Evolutionary conservation across 2,329 filamentous ascomycete genomes (phyloP).

Genomic region (Blastomyces parvus): DNA sequence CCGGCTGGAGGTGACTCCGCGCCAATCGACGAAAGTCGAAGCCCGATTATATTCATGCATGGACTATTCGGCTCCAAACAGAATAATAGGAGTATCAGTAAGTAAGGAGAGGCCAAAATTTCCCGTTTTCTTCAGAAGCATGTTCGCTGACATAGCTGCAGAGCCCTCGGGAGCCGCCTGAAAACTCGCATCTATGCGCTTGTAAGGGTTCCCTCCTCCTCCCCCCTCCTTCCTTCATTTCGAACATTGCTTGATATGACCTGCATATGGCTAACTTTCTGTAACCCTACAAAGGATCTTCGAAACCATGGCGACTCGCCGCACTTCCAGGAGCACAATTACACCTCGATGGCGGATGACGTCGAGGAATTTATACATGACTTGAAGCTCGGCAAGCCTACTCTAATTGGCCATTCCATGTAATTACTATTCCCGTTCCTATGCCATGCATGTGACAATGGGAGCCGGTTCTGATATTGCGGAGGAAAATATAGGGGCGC

Average conservation of each 20-base stretch:
- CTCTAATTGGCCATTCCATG: slow-evolving; percentile 86
- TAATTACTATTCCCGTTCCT: slow-evolving; percentile 29
- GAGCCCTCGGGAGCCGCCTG: slow-evolving; percentile 66
- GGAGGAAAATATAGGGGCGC: slow-evolving; percentile 52
- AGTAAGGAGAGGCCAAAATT: slow-evolving; percentile 46
- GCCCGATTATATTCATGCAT: slow-evolving; percentile 77
- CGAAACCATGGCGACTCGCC: slow-evolving; percentile 87
- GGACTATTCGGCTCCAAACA: slow-evolving; percentile 83
- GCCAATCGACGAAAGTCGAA: slow-evolving; percentile 22
- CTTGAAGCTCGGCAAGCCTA: slow-evolving; percentile 53
- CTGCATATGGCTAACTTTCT: neutral
- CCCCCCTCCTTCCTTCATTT: slow-evolving; percentile 12
- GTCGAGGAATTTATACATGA: slow-evolving; percentile 65
- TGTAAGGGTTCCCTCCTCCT: slow-evolving; percentile 38
- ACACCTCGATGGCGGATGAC: slow-evolving; percentile 67
- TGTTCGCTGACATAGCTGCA: slow-evolving; percentile 27
- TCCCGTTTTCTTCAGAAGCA: neutral
- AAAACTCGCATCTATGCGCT: slow-evolving; percentile 67
- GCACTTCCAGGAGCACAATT: slow-evolving; percentile 63
- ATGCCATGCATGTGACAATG: neutral
- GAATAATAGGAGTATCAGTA: slow-evolving; percentile 87
- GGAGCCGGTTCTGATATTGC: neutral
- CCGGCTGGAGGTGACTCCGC: neutral
- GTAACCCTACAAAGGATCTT: slow-evolving; percentile 52
- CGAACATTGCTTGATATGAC: slow-evolving; percentile 2